A percentile compares a stretch with the other conserved stretches of the same genome.
Evolutionary conservation across 1,284 basidiomycete genomes (phyloP).

Genomic region (Ganoderma lucidum): DNA sequence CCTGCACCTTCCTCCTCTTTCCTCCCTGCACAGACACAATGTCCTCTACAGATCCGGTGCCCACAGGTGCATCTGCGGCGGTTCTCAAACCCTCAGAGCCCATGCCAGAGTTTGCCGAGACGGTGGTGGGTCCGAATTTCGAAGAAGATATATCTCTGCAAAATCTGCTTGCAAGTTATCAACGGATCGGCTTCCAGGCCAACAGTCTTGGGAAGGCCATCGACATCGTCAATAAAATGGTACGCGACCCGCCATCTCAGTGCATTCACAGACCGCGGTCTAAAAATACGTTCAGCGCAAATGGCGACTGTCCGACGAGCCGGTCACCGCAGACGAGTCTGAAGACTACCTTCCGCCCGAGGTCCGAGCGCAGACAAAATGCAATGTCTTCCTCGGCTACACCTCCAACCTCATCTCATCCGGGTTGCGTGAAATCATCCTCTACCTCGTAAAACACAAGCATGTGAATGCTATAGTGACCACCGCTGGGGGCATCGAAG

Average conservation of each 20-base stretch:
- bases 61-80: conserved; percentile 69
- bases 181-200: conserved; percentile 96
- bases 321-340: conserved; percentile 69
- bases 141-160: conserved; percentile 75
- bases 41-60: conserved; percentile 47
- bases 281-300: conserved; percentile 57
- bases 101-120: conserved; percentile 73
- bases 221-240: conserved; percentile 92
- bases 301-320: conserved; percentile 88
- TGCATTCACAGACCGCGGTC: conserved; percentile 13
- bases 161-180: conserved; percentile 81
- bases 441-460: conserved; percentile 93
- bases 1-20: neutral
- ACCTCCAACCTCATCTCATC: conserved; percentile 99
- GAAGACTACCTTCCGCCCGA: conserved; percentile 68
- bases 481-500: conserved; percentile 98
- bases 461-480: conserved; percentile 93
- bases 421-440: conserved; percentile 92
- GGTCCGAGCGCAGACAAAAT: conserved; percentile 73
- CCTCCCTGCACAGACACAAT: conserved; percentile 20
- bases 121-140: conserved; percentile 91
- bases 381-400: conserved; percentile 96
- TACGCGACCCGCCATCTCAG: conserved; percentile 39
- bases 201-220: conserved; percentile 91
- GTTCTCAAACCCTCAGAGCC: conserved; percentile 84